phyloP scores from a whole-genome alignment of 257 asterid genomes.

The Apocynum venetum region DNA sequence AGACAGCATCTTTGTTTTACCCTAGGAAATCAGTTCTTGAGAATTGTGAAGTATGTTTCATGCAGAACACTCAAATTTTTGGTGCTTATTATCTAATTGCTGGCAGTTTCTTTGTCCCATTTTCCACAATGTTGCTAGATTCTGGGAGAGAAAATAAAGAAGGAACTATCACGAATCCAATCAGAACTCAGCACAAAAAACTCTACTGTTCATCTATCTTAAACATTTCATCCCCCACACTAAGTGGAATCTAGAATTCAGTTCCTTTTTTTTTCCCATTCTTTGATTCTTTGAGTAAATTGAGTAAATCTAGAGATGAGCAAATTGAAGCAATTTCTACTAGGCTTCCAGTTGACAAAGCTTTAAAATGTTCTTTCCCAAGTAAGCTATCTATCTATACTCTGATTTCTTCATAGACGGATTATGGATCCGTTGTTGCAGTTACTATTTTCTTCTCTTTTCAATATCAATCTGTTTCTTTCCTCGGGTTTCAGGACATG shows the following conservation, averaged over 20 bases:
- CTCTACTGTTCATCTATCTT: slow-evolving; percentile 47
- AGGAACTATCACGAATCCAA: slow-evolving; percentile 46
- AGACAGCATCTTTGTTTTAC: neutral
- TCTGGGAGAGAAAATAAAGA: slow-evolving; percentile 62
- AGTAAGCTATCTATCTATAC: slow-evolving; percentile 36
- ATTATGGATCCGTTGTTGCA: neutral
- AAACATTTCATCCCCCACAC: slow-evolving; percentile 21
- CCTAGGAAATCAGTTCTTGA: neutral
- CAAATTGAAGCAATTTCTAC: slow-evolving; percentile 76
- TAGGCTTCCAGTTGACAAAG: slow-evolving; percentile 71
- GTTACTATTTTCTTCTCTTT: neutral
- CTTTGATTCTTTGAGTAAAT: neutral
- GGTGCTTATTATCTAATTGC: slow-evolving; percentile 1
- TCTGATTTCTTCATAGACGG: neutral
- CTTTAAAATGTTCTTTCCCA: slow-evolving; percentile 47
- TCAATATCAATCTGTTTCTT: neutral
- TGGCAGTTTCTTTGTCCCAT: neutral
- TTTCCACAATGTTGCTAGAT: slow-evolving; percentile 37
- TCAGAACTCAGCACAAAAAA: slow-evolving; percentile 39
- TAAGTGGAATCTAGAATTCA: neutral
- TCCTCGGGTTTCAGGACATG: slow-evolving; percentile 38
- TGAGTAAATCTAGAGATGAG: slow-evolving; percentile 39
- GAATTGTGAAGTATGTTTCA: neutral
- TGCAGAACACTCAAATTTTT: neutral
- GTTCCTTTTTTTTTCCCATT: neutral